These are phyloP conservation scores for Termitomyces sp. DNA, from an alignment of 768 basidiomycete species.

Conservation along the genomic window DNA sequence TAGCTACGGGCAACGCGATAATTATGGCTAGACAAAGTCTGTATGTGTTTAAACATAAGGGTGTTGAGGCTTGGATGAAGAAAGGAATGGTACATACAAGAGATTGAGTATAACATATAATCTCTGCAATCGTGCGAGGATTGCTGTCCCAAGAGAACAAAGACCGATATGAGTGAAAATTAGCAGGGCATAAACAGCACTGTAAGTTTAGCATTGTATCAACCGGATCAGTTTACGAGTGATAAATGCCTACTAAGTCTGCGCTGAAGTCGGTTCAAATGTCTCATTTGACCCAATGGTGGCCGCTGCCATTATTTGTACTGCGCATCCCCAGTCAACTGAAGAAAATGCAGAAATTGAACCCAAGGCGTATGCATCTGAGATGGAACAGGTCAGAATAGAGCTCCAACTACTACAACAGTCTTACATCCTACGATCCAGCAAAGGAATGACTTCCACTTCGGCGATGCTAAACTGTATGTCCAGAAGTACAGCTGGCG, in stretches of 20 bases:
- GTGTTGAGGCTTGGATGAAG: not conserved
- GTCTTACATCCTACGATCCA: constrained; percentile 64
- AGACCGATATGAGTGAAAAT: constrained; percentile 56
- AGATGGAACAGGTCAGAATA: not conserved
- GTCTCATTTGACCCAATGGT: constrained; percentile 28
- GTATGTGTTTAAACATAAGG: not conserved
- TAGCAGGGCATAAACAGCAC: constrained; percentile 64
- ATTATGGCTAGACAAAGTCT: constrained; percentile 64
- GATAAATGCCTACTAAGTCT: constrained; percentile 21
- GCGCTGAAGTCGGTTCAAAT: constrained; percentile 26
- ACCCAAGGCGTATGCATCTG: constrained; percentile 45
- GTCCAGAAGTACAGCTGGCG: constrained; percentile 67
- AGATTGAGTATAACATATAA: constrained; percentile 68
- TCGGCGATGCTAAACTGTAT: constrained; percentile 48
- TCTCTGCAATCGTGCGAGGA: constrained; percentile 67
- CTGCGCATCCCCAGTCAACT: constrained; percentile 57
- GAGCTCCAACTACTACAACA: constrained; percentile 12
- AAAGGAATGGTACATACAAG: constrained; percentile 37
- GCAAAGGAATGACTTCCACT: constrained; percentile 53
- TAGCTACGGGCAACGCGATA: constrained; percentile 60
- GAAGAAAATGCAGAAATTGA: constrained; percentile 42
- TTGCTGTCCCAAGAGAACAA: constrained; percentile 63
- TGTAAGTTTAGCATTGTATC: constrained; percentile 17
- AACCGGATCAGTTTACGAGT: not conserved
- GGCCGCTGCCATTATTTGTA: constrained; percentile 51